Percentiles rank a stretch among this genome's conserved stretches.
These are phyloP conservation scores for Pleurotus djamor DNA, from an alignment of 768 basidiomycete genomes.

Conservation along the genomic window DNA sequence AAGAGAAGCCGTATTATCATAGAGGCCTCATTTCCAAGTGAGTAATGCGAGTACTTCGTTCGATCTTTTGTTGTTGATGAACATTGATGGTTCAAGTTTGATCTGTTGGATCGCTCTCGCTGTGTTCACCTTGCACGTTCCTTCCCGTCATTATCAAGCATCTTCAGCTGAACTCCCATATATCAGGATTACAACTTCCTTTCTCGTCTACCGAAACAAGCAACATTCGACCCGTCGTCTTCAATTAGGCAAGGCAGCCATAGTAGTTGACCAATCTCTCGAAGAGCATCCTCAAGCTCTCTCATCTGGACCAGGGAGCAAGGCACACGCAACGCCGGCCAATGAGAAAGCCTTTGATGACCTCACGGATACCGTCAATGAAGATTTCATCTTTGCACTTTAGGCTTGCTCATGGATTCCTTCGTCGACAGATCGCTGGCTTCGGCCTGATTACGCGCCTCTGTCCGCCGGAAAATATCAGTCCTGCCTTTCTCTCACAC, in stretches of 20 bases:
- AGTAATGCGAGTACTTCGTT: not conserved
- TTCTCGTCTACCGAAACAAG: constrained; percentile 33
- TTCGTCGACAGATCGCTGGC: no score
- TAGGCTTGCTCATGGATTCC: not conserved
- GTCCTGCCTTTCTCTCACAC: no score
- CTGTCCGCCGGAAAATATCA: no score
- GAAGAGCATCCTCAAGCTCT: constrained; percentile 19
- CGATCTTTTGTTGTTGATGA: not conserved
- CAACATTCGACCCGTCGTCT: constrained; percentile 30
- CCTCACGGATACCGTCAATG: constrained; percentile 32
- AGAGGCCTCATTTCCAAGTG: constrained; percentile 36
- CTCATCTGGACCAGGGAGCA: not conserved
- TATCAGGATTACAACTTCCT: constrained; percentile 29
- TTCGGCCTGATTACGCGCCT: no score
- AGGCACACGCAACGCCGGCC: constrained; percentile 10
- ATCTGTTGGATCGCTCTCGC: constrained; percentile 36
- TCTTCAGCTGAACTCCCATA: not conserved
- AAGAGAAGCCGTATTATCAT: constrained; percentile 34
- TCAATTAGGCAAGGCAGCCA: constrained; percentile 27
- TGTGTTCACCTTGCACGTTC: constrained; percentile 28
- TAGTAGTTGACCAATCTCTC: constrained; percentile 36
- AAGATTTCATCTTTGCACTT: constrained; percentile 27
- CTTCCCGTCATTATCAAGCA: not conserved
- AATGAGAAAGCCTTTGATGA: constrained; percentile 35
- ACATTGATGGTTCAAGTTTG: constrained; percentile 19